Evolutionary conservation across 768 basidiomycete genomes (phyloP).

Genomic region (Terana coerulea): DNA sequence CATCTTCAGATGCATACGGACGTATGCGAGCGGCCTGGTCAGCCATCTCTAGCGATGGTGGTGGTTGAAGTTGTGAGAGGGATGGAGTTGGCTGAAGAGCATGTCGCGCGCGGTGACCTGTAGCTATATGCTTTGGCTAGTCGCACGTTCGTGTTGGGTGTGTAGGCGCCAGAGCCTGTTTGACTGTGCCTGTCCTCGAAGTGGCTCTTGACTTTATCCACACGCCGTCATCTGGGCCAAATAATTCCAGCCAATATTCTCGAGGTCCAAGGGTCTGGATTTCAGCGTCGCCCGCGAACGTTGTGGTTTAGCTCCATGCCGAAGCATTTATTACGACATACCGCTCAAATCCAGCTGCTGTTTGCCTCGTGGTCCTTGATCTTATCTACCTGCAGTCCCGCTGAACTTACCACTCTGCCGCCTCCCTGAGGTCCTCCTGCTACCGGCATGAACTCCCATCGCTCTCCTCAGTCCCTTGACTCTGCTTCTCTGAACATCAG

Average conservation of each 20-base stretch:
- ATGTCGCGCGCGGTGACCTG: background rate
- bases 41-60: constrained; percentile 24
- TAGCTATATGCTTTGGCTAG: no score
- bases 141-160: constrained; percentile 1
- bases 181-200: background rate
- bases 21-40: constrained; percentile 42
- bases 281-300: no score
- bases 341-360: no score
- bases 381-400: background rate
- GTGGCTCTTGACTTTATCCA: no score
- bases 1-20: constrained; percentile 44
- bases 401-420: no score
- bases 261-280: no score
- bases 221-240: no score
- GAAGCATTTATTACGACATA: no score
- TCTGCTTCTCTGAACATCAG: constrained; percentile 3
- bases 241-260: no score
- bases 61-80: constrained; percentile 1
- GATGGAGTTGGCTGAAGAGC: background rate
- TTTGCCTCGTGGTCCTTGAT: constrained; percentile 8
- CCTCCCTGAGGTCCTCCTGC: no score
- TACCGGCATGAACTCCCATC: constrained; percentile 4
- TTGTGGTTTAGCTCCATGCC: no score
- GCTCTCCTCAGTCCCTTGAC: constrained; percentile 1
- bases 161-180: background rate